Evolutionary conservation across 768 basidiomycete species (phyloP).

Genomic region (Leucosporidium scottii): DNA sequence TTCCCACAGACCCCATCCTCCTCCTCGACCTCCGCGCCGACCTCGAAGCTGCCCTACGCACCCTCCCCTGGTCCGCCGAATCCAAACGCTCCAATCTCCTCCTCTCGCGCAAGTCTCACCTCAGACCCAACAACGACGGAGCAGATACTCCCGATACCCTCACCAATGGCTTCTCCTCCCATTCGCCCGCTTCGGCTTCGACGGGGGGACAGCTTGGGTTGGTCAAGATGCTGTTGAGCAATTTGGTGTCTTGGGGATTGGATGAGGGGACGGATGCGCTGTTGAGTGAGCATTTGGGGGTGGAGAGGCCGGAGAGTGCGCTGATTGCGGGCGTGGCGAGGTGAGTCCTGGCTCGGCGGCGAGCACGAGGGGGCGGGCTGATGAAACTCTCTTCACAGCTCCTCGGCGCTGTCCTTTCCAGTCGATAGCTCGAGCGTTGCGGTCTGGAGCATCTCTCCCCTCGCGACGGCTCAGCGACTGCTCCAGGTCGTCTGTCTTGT

Average conservation of each 20-base stretch:
- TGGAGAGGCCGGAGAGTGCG: constrained; percentile 42
- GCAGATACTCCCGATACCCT: constrained; percentile 22
- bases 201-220: constrained; percentile 47
- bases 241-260: constrained; percentile 62
- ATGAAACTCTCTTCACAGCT: neutral
- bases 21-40: constrained; percentile 11
- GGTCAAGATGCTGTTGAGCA: constrained; percentile 57
- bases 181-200: too few relatives aligned
- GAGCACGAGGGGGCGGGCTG: constrained; percentile 20
- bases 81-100: too few relatives aligned
- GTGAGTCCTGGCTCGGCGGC: constrained; percentile 10
- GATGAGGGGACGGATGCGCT: constrained; percentile 64
- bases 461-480: constrained; percentile 62
- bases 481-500: constrained; percentile 62
- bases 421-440: constrained; percentile 45
- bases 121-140: neutral
- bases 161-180: constrained; percentile 3
- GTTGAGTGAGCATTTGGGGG: constrained; percentile 55
- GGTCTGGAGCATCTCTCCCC: constrained; percentile 66
- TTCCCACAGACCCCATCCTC: constrained; percentile 14
- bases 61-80: constrained; percentile 19
- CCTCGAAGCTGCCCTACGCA: constrained; percentile 1
- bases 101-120: neutral
- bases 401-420: neutral
- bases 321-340: neutral